phyloP scores from a whole-genome alignment of 441 rosid species.

The Erysimum pusillum region DNA sequence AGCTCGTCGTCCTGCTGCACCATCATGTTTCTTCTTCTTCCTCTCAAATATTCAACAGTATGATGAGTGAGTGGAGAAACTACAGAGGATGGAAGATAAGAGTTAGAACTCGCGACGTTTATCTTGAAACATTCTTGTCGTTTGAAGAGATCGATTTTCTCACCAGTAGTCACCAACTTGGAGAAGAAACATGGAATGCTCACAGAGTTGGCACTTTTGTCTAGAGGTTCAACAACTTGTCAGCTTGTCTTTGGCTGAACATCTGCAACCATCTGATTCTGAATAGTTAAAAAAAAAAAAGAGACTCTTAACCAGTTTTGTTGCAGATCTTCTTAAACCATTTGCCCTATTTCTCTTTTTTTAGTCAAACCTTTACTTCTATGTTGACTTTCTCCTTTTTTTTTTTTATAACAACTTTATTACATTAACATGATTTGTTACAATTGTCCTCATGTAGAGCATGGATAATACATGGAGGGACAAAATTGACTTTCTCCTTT shows the following conservation, averaged over 20 bases:
- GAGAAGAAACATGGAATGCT: conserved; percentile 11
- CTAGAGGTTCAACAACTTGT: conserved; percentile 21
- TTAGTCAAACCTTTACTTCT: background rate
- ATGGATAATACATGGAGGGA: too few species aligned
- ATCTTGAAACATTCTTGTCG: conserved; percentile 21
- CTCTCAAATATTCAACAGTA: too few species aligned
- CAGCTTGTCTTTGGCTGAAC: conserved; percentile 16
- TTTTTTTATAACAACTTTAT: too few species aligned
- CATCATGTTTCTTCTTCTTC: too few species aligned
- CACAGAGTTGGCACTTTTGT: background rate
- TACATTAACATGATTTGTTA: too few species aligned
- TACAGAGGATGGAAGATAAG: conserved; percentile 14
- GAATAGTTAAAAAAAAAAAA: background rate
- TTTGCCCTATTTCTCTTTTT: conserved; percentile 6
- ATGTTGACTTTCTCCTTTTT: background rate
- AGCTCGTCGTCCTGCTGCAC: too few species aligned
- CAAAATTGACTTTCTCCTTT: background rate
- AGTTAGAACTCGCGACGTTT: conserved; percentile 25
- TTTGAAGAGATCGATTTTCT: conserved; percentile 14
- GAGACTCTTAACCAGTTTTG: background rate
- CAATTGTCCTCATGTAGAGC: too few species aligned
- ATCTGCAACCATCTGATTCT: conserved; percentile 3
- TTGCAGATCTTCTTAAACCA: conserved; percentile 1
- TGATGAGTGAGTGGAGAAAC: conserved; percentile 39
- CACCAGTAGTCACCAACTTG: conserved; percentile 8